Conservation (phyloP, 83 land plant species). For the Diphasiastrum complanatum region DNA sequence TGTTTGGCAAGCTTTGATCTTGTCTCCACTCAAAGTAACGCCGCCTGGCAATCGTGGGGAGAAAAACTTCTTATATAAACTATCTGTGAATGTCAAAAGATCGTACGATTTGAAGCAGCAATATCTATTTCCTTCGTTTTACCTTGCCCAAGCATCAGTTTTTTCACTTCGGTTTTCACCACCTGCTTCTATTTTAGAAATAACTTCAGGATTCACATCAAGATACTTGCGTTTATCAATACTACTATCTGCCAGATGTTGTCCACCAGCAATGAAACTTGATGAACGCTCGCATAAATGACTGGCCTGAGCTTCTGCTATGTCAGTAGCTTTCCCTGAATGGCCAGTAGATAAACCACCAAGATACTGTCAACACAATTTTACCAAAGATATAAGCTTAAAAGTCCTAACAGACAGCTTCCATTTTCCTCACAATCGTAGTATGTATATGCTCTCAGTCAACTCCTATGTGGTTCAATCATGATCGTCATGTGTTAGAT, state of each 20-base stretch:
- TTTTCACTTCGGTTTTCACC: slow-evolving; percentile 19
- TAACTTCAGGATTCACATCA: slow-evolving; percentile 8
- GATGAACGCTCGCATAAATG: slow-evolving; percentile 2
- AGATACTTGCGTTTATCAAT: slow-evolving; percentile 9
- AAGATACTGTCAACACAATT: too few relatives aligned
- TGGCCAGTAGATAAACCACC: too few relatives aligned
- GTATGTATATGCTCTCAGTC: neutral
- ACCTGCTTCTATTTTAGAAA: slow-evolving; percentile 13
- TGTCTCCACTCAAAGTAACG: slow-evolving; percentile 27
- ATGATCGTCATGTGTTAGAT: neutral
- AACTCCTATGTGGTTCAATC: neutral
- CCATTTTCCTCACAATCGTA: too few relatives aligned
- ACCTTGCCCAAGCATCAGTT: slow-evolving; percentile 26
- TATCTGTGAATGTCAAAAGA: neutral
- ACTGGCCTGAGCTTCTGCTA: too few relatives aligned
- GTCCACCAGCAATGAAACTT: slow-evolving; percentile 4
- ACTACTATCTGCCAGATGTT: neutral
- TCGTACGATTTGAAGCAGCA: too few relatives aligned
- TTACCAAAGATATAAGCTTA: too few relatives aligned
- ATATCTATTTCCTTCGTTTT: neutral
- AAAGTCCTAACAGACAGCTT: too few relatives aligned
- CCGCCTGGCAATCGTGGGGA: slow-evolving; percentile 11
- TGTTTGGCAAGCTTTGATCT: slow-evolving; percentile 22
- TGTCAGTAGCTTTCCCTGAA: too few relatives aligned
- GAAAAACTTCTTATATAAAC: neutral